Evolutionary conservation across 176 grass and related monocot genomes (phyloP).

Genomic region (Aegilops tauschii): DNA sequence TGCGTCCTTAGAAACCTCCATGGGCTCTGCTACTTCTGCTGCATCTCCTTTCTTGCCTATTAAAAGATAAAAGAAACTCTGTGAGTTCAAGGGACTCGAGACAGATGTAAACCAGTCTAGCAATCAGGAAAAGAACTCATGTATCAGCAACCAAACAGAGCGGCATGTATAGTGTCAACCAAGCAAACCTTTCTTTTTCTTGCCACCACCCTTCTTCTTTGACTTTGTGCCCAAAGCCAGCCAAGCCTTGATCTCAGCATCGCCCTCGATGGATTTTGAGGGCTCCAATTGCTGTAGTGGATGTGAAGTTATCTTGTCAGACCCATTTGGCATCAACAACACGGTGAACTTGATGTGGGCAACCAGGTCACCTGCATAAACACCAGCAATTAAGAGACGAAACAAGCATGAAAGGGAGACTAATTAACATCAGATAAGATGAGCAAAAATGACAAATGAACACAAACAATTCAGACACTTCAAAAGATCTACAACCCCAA

Average conservation of each 20-base stretch:
- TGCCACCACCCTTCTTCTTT: constrained; percentile 98
- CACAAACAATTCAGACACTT: background rate
- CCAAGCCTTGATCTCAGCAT: constrained; percentile 91
- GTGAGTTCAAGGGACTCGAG: background rate
- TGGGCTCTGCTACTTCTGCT: constrained; percentile 64
- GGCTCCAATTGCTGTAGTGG: constrained; percentile 58
- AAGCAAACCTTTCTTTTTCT: constrained; percentile 85
- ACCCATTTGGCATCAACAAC: constrained; percentile 89
- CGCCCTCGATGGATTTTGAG: constrained; percentile 58
- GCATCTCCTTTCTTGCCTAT: constrained; percentile 82
- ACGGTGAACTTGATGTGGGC: constrained; percentile 98
- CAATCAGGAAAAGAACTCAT: background rate
- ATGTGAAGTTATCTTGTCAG: constrained; percentile 79
- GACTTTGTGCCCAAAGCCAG: constrained; percentile 89
- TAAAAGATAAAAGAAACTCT: background rate
- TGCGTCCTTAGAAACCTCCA: constrained; percentile 65
- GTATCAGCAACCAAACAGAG: background rate
- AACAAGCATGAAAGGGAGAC: background rate
- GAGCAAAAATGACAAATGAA: constrained; percentile 1
- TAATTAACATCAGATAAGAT: background rate
- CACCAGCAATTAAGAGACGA: constrained; percentile 2
- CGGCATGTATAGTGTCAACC: background rate
- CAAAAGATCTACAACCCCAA: background rate
- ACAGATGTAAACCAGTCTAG: background rate
- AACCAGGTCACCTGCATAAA: constrained; percentile 78